Conservation (phyloP, 805 yeast genomes). For the Candida koratica region DNA sequence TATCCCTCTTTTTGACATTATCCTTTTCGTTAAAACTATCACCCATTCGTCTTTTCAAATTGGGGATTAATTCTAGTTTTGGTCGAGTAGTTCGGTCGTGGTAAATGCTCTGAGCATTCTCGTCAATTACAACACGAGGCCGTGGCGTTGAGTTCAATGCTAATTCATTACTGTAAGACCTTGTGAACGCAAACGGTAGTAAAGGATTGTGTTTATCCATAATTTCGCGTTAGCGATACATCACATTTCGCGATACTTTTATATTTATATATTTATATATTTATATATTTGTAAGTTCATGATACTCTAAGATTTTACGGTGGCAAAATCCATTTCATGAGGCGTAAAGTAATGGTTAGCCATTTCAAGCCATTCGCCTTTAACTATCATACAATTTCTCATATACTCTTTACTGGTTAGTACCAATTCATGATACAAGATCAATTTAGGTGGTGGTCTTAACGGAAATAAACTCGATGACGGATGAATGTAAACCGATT, state of each 20-base stretch:
- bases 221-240: neutral
- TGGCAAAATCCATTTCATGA: slow-evolving; percentile 21
- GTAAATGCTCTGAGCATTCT: slow-evolving; percentile 43
- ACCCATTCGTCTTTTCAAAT: slow-evolving; percentile 40
- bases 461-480: slow-evolving; percentile 63
- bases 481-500: slow-evolving; percentile 81
- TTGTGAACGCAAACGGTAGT: slow-evolving; percentile 49
- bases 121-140: slow-evolving; percentile 36
- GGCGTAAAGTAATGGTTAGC: slow-evolving; percentile 59
- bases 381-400: slow-evolving; percentile 71
- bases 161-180: slow-evolving; percentile 29
- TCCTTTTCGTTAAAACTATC: slow-evolving; percentile 41
- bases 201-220: slow-evolving; percentile 37
- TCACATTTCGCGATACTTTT: neutral
- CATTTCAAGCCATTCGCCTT: slow-evolving; percentile 72
- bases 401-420: slow-evolving; percentile 85
- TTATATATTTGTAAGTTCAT: too few species aligned
- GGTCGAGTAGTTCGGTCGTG: slow-evolving; percentile 32
- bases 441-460: slow-evolving; percentile 69
- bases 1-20: slow-evolving; percentile 30
- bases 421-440: slow-evolving; percentile 80
- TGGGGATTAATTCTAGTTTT: slow-evolving; percentile 18
- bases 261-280: neutral
- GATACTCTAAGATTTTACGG: neutral
- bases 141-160: slow-evolving; percentile 40